Evolutionary conservation across 2,329 filamentous ascomycete species (phyloP).

Genomic region (Berkeleyomyces basicola): DNA sequence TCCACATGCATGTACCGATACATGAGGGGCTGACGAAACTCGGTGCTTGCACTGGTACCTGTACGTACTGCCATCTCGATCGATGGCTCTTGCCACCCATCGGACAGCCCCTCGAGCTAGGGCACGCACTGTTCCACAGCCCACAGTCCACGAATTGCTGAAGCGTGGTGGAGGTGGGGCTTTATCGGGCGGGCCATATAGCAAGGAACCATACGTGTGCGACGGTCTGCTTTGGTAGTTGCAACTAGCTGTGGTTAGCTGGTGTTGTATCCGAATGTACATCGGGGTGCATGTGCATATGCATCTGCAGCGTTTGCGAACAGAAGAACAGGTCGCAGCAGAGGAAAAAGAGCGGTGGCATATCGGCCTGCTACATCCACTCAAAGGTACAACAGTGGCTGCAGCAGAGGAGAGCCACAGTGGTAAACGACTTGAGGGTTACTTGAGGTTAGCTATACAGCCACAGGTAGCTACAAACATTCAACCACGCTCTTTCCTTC

Average conservation of each 20-base stretch:
- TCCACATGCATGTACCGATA: background rate
- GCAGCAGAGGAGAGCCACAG: too few species aligned
- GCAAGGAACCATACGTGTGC: background rate
- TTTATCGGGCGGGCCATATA: background rate
- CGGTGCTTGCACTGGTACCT: too few species aligned
- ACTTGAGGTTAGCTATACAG: too few species aligned
- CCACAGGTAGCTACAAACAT: background rate
- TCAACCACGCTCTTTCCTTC: background rate
- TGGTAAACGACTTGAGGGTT: too few species aligned
- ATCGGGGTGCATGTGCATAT: background rate
- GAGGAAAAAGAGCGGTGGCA: too few species aligned
- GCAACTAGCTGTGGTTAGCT: too few species aligned
- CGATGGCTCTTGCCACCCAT: background rate
- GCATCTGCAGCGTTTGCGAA: background rate
- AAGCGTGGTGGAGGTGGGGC: too few species aligned
- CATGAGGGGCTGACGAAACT: too few species aligned
- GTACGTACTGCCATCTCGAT: background rate
- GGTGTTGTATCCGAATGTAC: too few species aligned
- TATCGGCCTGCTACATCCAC: too few species aligned
- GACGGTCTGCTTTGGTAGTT: background rate
- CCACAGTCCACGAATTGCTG: too few species aligned
- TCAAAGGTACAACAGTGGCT: too few species aligned
- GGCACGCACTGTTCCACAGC: background rate
- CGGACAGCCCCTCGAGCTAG: background rate
- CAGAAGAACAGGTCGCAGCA: background rate